phyloP scores from a whole-genome alignment of 78 protist genomes.

The Dictyostelium citrinum region DNA sequence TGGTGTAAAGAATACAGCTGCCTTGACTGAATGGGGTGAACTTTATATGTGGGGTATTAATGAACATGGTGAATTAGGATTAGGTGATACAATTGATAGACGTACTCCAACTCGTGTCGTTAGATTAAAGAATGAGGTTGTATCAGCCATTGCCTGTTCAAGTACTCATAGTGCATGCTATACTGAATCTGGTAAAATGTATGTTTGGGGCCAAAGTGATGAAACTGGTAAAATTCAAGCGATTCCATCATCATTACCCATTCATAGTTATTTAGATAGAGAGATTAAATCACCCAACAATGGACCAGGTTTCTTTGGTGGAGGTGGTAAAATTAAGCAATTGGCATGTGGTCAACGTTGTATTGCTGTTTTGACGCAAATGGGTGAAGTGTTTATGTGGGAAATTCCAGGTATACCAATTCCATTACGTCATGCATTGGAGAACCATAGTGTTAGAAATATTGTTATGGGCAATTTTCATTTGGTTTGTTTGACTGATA shows the following conservation, averaged over 20 bases:
- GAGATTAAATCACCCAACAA: neutral
- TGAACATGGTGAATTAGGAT: slow-evolving; percentile 59
- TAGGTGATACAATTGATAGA: slow-evolving; percentile 64
- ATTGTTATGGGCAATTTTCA: slow-evolving; percentile 78
- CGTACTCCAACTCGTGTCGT: slow-evolving; percentile 44
- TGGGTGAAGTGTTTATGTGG: slow-evolving; percentile 68
- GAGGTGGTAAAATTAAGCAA: slow-evolving; percentile 51
- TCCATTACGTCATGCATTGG: slow-evolving; percentile 29
- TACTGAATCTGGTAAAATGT: slow-evolving; percentile 60
- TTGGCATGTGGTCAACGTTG: slow-evolving; percentile 62
- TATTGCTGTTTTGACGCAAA: slow-evolving; percentile 18
- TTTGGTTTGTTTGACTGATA: slow-evolving; percentile 69
- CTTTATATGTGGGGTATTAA: slow-evolving; percentile 77
- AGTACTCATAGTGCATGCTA: slow-evolving; percentile 38
- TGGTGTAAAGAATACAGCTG: slow-evolving; percentile 65
- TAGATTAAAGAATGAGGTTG: slow-evolving; percentile 33
- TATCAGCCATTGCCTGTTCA: slow-evolving; percentile 21
- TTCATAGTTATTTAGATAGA: slow-evolving; percentile 1
- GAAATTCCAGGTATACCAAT: slow-evolving; percentile 28
- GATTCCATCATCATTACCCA: slow-evolving; percentile 12
- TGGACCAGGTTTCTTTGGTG: slow-evolving; percentile 15
- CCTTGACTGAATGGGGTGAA: slow-evolving; percentile 70
- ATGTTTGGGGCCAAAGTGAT: slow-evolving; percentile 56
- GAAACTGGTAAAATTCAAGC: slow-evolving; percentile 55
- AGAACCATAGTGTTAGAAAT: slow-evolving; percentile 18